Base-by-base conservation (phyloP, 495 filamentous ascomycete genomes). In the Tuber calosporum region DNA sequence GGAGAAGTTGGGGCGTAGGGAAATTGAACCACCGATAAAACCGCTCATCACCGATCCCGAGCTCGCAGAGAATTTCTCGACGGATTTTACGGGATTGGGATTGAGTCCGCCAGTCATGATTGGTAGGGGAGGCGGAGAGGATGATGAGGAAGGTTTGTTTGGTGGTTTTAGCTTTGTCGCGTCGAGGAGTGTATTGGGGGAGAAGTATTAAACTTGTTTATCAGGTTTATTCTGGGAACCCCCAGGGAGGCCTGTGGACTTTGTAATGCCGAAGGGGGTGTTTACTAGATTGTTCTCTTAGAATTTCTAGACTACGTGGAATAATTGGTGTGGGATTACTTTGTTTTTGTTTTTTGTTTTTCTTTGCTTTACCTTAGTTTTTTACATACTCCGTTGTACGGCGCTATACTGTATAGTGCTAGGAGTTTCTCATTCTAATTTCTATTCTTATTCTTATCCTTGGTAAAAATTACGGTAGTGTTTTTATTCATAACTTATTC, bases 141-240 rank as follows among this genome's bases (percentile, higher is more conserved):
- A 83, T 74, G 82, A 78, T 11, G 88, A 87, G 77, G 86, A 88
- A 53, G 88, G 97, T 83, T 88, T 88, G 1, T 98, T 99, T 84
- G 93, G 94, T 22, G 95, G 96, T 2, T 99, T 99, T 82, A 97
- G 93, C 83, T 99, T 92, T 82, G 94, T 97, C 73, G 96, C 93
- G 34, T 91, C 92, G 69, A 90, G 87, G 81, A 97, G 94, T 80
- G 82, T 98, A 82, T 85, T 99, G 69, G 92, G 93, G 80, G 85
- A 87, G 62, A 81, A 83, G 62, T 70, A 39, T 72, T 83, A 81
- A 20, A 36, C 69, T 58, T 19, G 38, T n/a, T n/a, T n/a, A n/a
- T n/a, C n/a, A n/a, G n/a, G n/a, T n/a, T n/a, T n/a, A n/a, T n/a
- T n/a, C n/a, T n/a, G n/a, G n/a, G n/a, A n/a, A n/a, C n/a, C n/a